These are phyloP conservation scores for Lactarius sp. DNA, from an alignment of 768 basidiomycete species.

Conservation along the genomic window DNA sequence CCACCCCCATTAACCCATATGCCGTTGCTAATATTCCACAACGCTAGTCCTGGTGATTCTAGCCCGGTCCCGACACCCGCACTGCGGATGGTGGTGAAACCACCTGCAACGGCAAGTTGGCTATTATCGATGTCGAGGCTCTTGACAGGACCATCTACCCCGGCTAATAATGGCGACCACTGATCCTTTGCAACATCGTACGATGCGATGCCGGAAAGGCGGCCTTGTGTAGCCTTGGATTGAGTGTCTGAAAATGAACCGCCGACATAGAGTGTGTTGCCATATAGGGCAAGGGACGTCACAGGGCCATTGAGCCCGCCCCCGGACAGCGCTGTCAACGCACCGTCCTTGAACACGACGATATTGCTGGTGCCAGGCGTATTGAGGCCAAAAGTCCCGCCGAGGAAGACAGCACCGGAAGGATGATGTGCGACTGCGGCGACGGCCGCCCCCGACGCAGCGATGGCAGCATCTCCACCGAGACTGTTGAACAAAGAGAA, in stretches of 20 bases:
- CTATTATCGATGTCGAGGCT: constrained; percentile 47
- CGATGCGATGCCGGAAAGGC: constrained; percentile 55
- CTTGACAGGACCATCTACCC: constrained; percentile 72
- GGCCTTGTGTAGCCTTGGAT: constrained; percentile 46
- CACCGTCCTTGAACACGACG: constrained; percentile 59
- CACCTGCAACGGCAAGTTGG: constrained; percentile 65
- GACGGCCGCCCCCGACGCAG: constrained; percentile 39
- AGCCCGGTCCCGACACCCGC: constrained; percentile 36
- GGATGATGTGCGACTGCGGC: constrained; percentile 59
- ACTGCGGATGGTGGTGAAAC: constrained; percentile 54
- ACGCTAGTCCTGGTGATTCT: constrained; percentile 59
- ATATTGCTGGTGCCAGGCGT: constrained; percentile 63
- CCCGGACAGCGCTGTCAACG: constrained; percentile 46
- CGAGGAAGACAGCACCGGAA: constrained; percentile 64
- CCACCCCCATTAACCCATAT: constrained; percentile 74
- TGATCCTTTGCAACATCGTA: constrained; percentile 62
- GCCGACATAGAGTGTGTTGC: constrained; percentile 74
- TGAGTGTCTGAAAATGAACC: constrained; percentile 77
- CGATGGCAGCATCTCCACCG: constrained; percentile 42
- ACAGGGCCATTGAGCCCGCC: constrained; percentile 82
- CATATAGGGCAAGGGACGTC: constrained; percentile 55
- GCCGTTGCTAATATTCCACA: constrained; percentile 57
- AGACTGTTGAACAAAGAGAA: constrained; percentile 56
- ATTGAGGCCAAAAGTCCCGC: constrained; percentile 66
- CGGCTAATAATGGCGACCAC: constrained; percentile 68